Evolutionary conservation across 108 stramenopile genomes (phyloP).

Genomic region (Cylindrotheca fusiformis): DNA sequence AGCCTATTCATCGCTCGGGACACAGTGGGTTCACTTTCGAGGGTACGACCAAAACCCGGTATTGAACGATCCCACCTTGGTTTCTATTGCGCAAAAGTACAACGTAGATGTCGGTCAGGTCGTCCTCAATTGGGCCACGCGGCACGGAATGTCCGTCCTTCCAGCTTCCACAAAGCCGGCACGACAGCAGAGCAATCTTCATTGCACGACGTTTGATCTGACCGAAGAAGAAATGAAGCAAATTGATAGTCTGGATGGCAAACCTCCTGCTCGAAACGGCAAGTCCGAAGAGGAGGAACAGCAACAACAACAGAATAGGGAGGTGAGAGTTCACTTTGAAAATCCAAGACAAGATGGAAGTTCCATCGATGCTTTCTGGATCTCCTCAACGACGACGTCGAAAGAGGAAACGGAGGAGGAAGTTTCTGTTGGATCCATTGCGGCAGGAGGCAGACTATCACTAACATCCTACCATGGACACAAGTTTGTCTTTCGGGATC

Average conservation of each 20-base stretch:
- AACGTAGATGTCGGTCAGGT: conserved; percentile 43
- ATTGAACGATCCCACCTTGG: conserved; percentile 30
- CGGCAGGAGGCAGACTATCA: conserved; percentile 15
- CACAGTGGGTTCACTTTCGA: conserved; percentile 46
- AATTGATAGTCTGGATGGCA: conserved; percentile 49
- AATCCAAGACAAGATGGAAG: conserved; percentile 6
- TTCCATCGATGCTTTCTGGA: conserved; percentile 42
- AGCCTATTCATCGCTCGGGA: conserved; percentile 50
- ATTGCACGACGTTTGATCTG: conserved; percentile 34
- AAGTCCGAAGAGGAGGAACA: too few relatives aligned
- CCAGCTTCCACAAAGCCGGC: conserved; percentile 44
- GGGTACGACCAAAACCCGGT: conserved; percentile 47
- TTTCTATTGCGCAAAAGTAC: conserved; percentile 34
- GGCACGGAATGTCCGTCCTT: conserved; percentile 47
- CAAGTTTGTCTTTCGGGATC: conserved; percentile 38
- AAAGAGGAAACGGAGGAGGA: conserved; percentile 14
- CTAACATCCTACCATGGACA: conserved; percentile 57
- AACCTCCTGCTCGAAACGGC: too few relatives aligned
- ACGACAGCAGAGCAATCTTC: conserved; percentile 42
- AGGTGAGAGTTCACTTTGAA: conserved; percentile 18
- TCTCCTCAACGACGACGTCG: too few relatives aligned
- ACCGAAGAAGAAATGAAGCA: conserved; percentile 34
- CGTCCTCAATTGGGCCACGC: conserved; percentile 55
- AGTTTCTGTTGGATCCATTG: conserved; percentile 42
- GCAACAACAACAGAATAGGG: conserved; percentile 22